Evolutionary conservation across 2,329 filamentous ascomycete genomes (phyloP).

Genomic region (Tolypocladium endophyticum): DNA sequence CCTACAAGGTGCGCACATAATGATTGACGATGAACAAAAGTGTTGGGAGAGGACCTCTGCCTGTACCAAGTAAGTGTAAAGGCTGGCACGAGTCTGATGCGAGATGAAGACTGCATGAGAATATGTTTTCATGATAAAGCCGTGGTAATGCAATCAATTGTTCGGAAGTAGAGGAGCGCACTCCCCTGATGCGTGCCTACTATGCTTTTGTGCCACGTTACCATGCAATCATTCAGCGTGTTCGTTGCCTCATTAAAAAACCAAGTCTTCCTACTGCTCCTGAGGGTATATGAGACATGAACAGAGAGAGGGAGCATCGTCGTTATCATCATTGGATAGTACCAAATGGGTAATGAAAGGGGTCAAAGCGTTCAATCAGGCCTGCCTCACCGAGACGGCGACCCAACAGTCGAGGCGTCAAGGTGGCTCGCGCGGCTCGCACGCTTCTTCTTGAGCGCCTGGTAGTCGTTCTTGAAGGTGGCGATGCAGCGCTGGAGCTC

Average conservation of each 20-base stretch:
- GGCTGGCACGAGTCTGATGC: background rate
- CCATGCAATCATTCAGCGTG: background rate
- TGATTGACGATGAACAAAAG: background rate
- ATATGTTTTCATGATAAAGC: background rate
- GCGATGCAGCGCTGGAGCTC: slow-evolving; percentile 49
- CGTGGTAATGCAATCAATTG: background rate
- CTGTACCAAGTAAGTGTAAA: background rate
- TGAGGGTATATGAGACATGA: background rate
- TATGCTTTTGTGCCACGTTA: background rate
- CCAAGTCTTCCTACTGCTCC: background rate
- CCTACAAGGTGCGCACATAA: background rate
- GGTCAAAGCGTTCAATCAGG: background rate
- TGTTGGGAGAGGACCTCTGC: background rate
- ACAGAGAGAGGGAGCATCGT: background rate
- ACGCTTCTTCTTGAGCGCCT: slow-evolving; percentile 35
- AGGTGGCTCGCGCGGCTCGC: slow-evolving; percentile 20
- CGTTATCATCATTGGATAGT: background rate
- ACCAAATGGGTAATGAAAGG: background rate
- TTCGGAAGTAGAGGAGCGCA: background rate
- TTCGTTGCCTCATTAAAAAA: background rate
- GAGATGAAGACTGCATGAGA: background rate
- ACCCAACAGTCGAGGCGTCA: slow-evolving; percentile 14
- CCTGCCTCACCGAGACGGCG: slow-evolving; percentile 7
- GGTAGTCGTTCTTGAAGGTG: slow-evolving; percentile 51
- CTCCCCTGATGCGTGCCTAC: background rate